Evolutionary conservation across 306 rosid genomes (phyloP), one percentile per base, ranked within the genome.

Genomic region (Vicia faba): DNA sequence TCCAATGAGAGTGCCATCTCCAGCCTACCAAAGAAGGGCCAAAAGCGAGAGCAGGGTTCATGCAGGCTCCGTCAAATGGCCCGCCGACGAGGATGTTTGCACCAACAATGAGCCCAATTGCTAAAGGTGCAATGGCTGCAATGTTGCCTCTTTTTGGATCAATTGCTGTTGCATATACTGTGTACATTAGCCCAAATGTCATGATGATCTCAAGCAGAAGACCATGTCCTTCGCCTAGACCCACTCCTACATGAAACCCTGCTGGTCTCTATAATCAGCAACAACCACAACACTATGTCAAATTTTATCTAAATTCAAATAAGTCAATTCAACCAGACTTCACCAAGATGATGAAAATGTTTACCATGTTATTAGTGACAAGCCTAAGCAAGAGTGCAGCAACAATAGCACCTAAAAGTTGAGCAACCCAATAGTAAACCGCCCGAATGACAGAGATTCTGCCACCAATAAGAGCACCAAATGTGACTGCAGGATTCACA

Each of bases 21-120:
- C 96, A 83, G 28, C 96, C 97, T 36, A 93, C 95, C 43, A 93
- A 56, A 7, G 99, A 83, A 7, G 99, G 99, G 58, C 99, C 97
- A 53, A 93, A 93, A 6, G 96, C 99, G 31, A 91, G 67, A 3
- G 97, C 99, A 1, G 99, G 99, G 82, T 90, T 93, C 99, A 90
- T 88, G 73, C 85, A 87, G 7, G 92, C 99, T 43, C 99, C 99
- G 29, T 93, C 99, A 39, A 88, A 93, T 44, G 97, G 90, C 25
- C 92, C 96, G 7, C 97, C 99, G 5, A 82, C 95, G 44, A 93
- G 86, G 66, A 85, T 85, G 71, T 93, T 86, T 5, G 96, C 99
- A 38, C 99, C 96, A 11, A 88, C 90, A 0, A 93, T 64, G 40
- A 93, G 84, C 19, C 87, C 99, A 44, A 93, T 86, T 11, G 97